phyloP scores from a whole-genome alignment of 352 stramenopile genomes.

The Globisporangium nagaii region DNA sequence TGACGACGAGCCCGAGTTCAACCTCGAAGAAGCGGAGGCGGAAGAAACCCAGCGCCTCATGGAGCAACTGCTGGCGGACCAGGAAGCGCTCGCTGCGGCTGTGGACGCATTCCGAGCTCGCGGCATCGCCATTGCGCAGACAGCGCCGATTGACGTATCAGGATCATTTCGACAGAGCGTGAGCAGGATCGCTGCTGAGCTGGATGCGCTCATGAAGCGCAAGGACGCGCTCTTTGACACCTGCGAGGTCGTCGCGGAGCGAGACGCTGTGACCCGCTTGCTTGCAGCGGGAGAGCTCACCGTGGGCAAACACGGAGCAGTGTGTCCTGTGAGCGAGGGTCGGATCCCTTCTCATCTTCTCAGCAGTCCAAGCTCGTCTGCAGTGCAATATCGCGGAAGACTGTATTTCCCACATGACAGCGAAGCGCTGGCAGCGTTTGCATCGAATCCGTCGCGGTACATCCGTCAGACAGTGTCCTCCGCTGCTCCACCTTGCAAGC shows the following conservation, averaged over 20 bases:
- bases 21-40: constrained; percentile 31
- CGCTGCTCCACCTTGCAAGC: not conserved
- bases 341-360: no score
- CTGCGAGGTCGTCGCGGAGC: constrained; percentile 23
- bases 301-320: constrained; percentile 46
- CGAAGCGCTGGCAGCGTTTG: constrained; percentile 14
- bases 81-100: constrained; percentile 26
- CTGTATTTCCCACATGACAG: constrained; percentile 50
- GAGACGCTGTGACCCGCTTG: constrained; percentile 5
- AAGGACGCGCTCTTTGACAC: constrained; percentile 43
- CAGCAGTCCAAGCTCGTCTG: no score
- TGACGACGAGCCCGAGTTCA: constrained; percentile 17
- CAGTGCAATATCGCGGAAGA: constrained; percentile 33
- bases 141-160: constrained; percentile 15
- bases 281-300: constrained; percentile 36
- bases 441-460: constrained; percentile 13
- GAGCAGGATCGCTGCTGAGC: constrained; percentile 18
- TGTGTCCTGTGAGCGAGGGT: constrained; percentile 43
- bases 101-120: constrained; percentile 29
- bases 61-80: constrained; percentile 38
- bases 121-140: constrained; percentile 22
- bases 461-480: not conserved
- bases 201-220: constrained; percentile 28
- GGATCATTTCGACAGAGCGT: constrained; percentile 27
- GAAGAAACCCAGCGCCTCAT: constrained; percentile 36